Percentiles rank a stretch among this genome's conserved stretches.
Evolutionary conservation across 306 rosid species (phyloP).

Genomic region (Citrullus colocynthis): DNA sequence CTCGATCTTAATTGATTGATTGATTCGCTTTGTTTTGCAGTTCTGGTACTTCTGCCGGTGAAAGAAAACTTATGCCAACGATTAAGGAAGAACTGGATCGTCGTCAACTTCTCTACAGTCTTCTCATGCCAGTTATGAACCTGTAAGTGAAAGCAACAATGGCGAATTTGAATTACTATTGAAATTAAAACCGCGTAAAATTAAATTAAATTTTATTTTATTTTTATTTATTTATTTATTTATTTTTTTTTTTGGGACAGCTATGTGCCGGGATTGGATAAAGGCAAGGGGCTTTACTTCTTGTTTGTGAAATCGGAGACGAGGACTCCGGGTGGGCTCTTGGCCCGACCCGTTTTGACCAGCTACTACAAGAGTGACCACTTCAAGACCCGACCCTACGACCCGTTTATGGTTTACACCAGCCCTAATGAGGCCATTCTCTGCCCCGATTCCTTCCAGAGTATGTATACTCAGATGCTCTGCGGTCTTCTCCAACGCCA

Average conservation of each 20-base stretch:
- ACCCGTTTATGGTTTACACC: constrained; percentile 43
- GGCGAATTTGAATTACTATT: neutral
- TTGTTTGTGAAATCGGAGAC: constrained; percentile 46
- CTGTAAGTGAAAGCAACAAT: constrained; percentile 22
- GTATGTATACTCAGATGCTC: constrained; percentile 53
- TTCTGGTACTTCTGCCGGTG: constrained; percentile 59
- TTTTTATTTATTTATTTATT: neutral
- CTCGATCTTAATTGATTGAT: no score
- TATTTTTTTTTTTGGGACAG: constrained; percentile 8
- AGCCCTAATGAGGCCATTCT: constrained; percentile 54
- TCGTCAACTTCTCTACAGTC: constrained; percentile 45
- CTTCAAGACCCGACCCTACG: constrained; percentile 53
- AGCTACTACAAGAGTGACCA: constrained; percentile 50
- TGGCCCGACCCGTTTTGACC: constrained; percentile 50
- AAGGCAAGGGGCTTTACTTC: constrained; percentile 45
- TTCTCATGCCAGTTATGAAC: constrained; percentile 58
- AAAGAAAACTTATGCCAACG: constrained; percentile 51
- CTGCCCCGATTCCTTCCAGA: constrained; percentile 45
- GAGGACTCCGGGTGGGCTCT: constrained; percentile 42
- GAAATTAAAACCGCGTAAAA: neutral
- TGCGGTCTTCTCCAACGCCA: constrained; percentile 35
- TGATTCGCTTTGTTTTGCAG: constrained; percentile 5
- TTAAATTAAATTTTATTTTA: neutral
- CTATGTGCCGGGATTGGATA: constrained; percentile 41
- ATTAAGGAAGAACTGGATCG: constrained; percentile 53